Conservation (phyloP, 805 yeast species). For the Saccharomyces kudriavzevii region DNA sequence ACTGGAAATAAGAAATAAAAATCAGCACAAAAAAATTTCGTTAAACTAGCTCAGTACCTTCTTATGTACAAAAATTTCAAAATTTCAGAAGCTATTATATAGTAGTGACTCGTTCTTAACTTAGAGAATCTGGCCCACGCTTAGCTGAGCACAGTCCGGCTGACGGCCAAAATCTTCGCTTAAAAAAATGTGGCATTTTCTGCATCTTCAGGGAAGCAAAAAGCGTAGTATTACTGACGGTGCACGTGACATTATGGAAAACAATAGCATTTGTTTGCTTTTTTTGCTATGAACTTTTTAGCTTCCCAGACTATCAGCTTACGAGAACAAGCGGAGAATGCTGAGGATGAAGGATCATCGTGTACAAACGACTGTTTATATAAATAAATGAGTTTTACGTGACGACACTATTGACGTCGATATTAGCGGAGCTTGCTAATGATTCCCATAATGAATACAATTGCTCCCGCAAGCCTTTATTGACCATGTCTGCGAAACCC, state of each 20-base stretch:
- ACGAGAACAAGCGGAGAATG: not conserved
- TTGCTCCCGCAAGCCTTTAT: slow-evolving; percentile 19
- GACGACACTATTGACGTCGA: not conserved
- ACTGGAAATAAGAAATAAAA: not conserved
- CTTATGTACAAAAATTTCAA: not conserved
- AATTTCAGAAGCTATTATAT: not conserved
- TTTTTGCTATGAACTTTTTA: not conserved
- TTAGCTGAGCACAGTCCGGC: not conserved
- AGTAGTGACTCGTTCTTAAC: not conserved
- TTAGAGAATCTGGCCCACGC: not conserved
- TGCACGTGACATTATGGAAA: not conserved
- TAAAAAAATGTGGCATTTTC: not conserved
- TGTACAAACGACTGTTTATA: not conserved
- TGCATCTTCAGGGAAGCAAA: not conserved
- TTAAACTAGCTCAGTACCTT: not conserved
- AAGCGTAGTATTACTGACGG: not conserved
- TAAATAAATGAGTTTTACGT: too few relatives aligned
- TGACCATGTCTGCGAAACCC: slow-evolving; percentile 22
- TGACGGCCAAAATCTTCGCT: not conserved
- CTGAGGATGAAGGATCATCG: not conserved
- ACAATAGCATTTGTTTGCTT: not conserved
- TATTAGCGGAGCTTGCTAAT: slow-evolving; percentile 12
- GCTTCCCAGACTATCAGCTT: not conserved
- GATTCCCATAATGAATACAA: slow-evolving; percentile 27
- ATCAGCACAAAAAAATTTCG: not conserved